Conservation (phyloP, 2,329 filamentous ascomycete species). For the Macroventuria anomochaeta region DNA sequence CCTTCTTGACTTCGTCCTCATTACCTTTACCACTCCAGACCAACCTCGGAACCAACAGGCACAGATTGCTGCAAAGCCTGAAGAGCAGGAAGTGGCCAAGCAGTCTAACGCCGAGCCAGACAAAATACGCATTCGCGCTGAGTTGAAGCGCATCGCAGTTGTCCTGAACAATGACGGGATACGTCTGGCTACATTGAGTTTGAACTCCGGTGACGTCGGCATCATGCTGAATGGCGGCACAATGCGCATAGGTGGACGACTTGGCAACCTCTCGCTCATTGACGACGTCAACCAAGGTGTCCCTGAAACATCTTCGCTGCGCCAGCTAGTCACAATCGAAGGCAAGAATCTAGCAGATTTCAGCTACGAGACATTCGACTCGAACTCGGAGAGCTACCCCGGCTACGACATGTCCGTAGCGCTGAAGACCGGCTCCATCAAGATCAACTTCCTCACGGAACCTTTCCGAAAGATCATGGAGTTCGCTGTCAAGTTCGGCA, state of each 20-base stretch:
- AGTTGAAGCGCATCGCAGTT: conserved; percentile 89
- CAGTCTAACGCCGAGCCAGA: conserved; percentile 59
- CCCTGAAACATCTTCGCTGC: conserved; percentile 77
- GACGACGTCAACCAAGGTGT: conserved; percentile 95
- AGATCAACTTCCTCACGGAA: conserved; percentile 95
- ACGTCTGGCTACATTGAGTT: conserved; percentile 85
- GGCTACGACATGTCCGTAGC: conserved; percentile 94
- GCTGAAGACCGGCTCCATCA: conserved; percentile 90
- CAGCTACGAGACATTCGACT: conserved; percentile 93
- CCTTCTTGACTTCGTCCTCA: conserved; percentile 88
- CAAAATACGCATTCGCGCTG: conserved; percentile 91
- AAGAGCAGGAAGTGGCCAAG: conserved; percentile 47
- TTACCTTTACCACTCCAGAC: conserved; percentile 80
- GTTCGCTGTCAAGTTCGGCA: conserved; percentile 97
- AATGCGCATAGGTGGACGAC: conserved; percentile 84
- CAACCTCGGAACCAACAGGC: conserved; percentile 51
- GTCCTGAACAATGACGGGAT: conserved; percentile 98
- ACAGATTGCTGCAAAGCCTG: conserved; percentile 38
- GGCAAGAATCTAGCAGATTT: conserved; percentile 96
- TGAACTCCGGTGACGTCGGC: conserved; percentile 90
- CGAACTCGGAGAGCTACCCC: conserved; percentile 77
- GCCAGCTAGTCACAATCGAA: conserved; percentile 91
- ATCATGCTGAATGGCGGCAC: conserved; percentile 85
- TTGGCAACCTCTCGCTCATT: conserved; percentile 86
- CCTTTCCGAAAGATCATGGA: conserved; percentile 98